A percentile compares a stretch with the other conserved stretches of the same genome.
Evolutionary conservation across 2,329 filamentous ascomycete species (phyloP).

Genomic region (Trichoderma afroharzianum): DNA sequence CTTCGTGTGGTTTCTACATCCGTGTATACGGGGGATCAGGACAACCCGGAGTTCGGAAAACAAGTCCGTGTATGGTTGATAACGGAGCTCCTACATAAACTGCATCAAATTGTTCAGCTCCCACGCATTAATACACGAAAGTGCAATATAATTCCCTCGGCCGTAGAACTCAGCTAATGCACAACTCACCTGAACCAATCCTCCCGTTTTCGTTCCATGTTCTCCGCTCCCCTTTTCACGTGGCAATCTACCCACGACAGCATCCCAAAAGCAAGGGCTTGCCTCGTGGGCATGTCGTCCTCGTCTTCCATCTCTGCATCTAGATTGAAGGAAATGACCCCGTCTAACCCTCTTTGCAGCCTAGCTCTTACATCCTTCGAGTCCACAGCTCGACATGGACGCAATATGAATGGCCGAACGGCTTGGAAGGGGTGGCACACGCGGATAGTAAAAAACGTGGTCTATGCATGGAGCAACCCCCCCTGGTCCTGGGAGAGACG

Average conservation of each 20-base stretch:
- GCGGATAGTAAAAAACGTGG: constrained; percentile 1
- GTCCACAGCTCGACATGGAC: not conserved
- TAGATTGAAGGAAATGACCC: not conserved
- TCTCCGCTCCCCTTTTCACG: not conserved
- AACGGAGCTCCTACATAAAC: not conserved
- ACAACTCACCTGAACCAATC: not conserved
- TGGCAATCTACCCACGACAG: not conserved
- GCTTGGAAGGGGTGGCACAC: not conserved
- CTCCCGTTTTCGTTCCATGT: not conserved
- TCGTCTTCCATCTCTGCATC: not conserved
- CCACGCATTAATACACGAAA: not conserved
- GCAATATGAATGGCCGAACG: not conserved
- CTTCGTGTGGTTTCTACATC: not conserved
- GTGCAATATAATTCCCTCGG: not conserved
- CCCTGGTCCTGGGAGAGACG: not conserved
- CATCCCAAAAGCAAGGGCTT: not conserved
- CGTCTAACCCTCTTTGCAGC: not conserved
- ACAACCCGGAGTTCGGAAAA: not conserved
- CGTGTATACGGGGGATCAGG: not conserved
- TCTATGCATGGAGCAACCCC: not conserved
- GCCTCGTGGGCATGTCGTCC: not conserved
- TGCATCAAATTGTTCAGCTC: not conserved
- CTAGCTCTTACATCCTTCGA: not conserved
- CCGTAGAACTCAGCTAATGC: not conserved
- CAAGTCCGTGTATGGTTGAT: not conserved